These are phyloP conservation scores for Glonium stellatum DNA, from an alignment of 495 filamentous ascomycete genomes.

Conservation along the genomic window DNA sequence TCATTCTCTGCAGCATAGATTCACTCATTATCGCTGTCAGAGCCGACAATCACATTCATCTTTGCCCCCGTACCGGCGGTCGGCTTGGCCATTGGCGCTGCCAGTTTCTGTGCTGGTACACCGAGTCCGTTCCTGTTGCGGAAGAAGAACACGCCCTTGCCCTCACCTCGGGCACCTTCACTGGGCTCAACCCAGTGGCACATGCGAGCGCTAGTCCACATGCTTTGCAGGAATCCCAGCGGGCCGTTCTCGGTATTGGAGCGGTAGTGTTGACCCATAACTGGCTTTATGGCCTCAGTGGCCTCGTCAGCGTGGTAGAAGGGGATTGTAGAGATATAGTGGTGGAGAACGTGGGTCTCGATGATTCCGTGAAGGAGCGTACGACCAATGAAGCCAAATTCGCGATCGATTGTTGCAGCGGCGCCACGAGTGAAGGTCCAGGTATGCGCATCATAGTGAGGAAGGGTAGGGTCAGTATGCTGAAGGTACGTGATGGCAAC, in stretches of 20 bases:
- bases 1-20: background rate
- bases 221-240: constrained; percentile 45
- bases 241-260: constrained; percentile 57
- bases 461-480: constrained; percentile 78
- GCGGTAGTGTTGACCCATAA: constrained; percentile 79
- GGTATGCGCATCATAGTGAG: constrained; percentile 68
- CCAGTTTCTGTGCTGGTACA: constrained; percentile 29
- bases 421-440: constrained; percentile 86
- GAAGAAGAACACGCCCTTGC: constrained; percentile 63
- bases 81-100: constrained; percentile 18
- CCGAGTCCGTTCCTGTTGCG: constrained; percentile 59
- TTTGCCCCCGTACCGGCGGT: constrained; percentile 19
- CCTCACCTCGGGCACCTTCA: constrained; percentile 48
- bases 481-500: constrained; percentile 68
- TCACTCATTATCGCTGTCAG: constrained; percentile 23
- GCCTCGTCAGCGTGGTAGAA: constrained; percentile 92
- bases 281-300: constrained; percentile 70
- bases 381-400: constrained; percentile 82
- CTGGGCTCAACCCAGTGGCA: constrained; percentile 72
- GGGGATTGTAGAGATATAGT: constrained; percentile 77
- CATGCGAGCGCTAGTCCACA: constrained; percentile 59
- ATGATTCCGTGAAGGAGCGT: constrained; percentile 84
- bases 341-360: constrained; percentile 87
- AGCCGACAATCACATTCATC: constrained; percentile 24
- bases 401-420: constrained; percentile 80